Evolutionary conservation across 768 basidiomycete genomes (phyloP), one percentile per base, ranked within the genome.

Genomic region (Suillus subluteus): DNA sequence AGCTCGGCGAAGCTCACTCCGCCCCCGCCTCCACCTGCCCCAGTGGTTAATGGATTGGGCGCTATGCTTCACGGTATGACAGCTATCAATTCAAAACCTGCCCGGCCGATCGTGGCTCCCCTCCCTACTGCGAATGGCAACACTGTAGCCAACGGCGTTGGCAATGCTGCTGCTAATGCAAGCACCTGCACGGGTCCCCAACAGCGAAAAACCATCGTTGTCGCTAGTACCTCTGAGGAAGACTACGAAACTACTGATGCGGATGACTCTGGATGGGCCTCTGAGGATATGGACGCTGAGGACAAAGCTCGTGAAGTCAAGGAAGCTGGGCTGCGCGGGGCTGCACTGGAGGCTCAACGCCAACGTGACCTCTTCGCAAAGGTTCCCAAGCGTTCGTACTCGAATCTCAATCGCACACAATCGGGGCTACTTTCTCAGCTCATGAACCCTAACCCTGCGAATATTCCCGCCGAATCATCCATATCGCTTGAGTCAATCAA

Each of bases 351-450:
- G 73, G 87, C 82, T 1, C 85, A 86, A 71, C 84, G 87, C 21
- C 85, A 90, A 69, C 84, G 85, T 37, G 90, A 94, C 16, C 81
- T 94, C 81, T 87, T 86, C 63, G 83, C 85, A 67, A 93, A 94
- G 77, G 82, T 88, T 16, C 91, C 91, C 1, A 83, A 85, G 62
- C 78, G 84, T 37, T 90, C 87, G 40, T 91, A 90, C 73, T 84
- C 86, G 62, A 87, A 87, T 67, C 76, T 84, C 74, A 87, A 75
- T 72, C 87, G 77, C 63, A 80, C 83, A 12, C 77, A 79, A 58
- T 85, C 84, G 11, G 92, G 91, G 4, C 75, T 91, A 52, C 78
- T 93, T 63, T 86, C 86, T 35, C 87, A 87, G 74, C 77, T 94
- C 52, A 82, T 94, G 82, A 89, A 93, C 68, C 92, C 92, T 0